Evolutionary conservation across 164 flowering plant species (phyloP).

Genomic region (Sedum album): DNA sequence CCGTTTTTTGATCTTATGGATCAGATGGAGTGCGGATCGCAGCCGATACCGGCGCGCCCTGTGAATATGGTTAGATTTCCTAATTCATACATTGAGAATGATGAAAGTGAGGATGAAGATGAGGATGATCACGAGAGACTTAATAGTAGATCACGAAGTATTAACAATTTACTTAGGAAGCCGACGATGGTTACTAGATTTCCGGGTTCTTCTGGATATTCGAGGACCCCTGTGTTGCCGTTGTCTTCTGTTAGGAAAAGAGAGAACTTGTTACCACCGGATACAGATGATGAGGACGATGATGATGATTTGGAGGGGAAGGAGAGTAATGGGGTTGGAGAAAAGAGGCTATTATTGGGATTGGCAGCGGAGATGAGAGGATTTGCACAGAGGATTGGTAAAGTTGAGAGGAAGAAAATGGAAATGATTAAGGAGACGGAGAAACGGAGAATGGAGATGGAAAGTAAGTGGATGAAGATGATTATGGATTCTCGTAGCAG

Average conservation of each 20-base stretch:
- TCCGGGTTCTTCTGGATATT: not conserved
- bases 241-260: constrained; percentile 4
- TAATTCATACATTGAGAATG: not conserved
- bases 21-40: constrained; percentile 51
- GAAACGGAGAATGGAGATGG: constrained; percentile 71
- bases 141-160: constrained; percentile 32
- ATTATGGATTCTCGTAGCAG: constrained; percentile 51
- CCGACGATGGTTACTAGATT: constrained; percentile 17
- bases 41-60: constrained; percentile 37
- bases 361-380: constrained; percentile 52
- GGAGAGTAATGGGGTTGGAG: constrained; percentile 13
- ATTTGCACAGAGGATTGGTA: constrained; percentile 53
- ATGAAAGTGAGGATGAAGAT: not conserved
- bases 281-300: constrained; percentile 10
- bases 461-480: constrained; percentile 60
- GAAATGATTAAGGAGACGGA: constrained; percentile 70
- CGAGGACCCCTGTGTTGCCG: not conserved
- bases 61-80: constrained; percentile 15
- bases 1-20: constrained; percentile 50
- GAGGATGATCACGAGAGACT: not conserved
- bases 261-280: not conserved
- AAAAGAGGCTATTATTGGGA: constrained; percentile 17
- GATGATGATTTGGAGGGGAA: constrained; percentile 18
- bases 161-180: constrained; percentile 31
- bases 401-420: constrained; percentile 72